Base-by-base conservation (phyloP, 2,329 filamentous ascomycete genomes). In the Diaporthe sp. region DNA sequence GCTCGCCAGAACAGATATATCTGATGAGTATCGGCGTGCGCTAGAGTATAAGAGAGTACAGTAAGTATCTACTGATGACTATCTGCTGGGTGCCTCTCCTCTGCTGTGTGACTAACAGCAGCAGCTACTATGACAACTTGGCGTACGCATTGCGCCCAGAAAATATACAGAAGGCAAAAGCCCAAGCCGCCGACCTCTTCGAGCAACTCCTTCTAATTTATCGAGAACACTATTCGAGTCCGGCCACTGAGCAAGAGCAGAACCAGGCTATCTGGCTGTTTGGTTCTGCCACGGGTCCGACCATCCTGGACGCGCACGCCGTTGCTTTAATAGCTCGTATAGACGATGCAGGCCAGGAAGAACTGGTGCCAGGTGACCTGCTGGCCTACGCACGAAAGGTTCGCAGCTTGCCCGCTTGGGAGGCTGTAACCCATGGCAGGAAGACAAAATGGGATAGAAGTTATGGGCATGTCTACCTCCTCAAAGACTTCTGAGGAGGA, bases 291-390 rank as follows among this genome's bases (percentile, higher is more conserved):
- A 70, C 34, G 12, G 73, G 73, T 13, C 73, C 73, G 20, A 72
- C 65, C 9, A 60, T 75, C 2, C 65, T 75, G 3, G 73, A 72
- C 53, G 73, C 73, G 20, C 73, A 75, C 20, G 28, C 44, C 22
- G 65, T 57, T 28, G 44, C 73, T 28, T 44, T 72, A 5, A 71
- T 75, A 37, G 65, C 65, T 47, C 61, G 73, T n/a, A 9, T 72
- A 13, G 60, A 78, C 17, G 77, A 78, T 12, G 76, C 70, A 31
- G 76, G 75, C 20, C 73, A 78, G 44, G 71, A 55, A 13, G 75
- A 78, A 12, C 61, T 78, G 34, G 75, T 76, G 42, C 76, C 77
- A 12, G 22, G n/a, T 17, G 75, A 77, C n/a, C 63, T 78, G 57
- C 71, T 61, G 39, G 58, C 39, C 2, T 78, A 77, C 63, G 76